These are phyloP conservation scores for Blastobotrys malaysiensis DNA, from an alignment of 1,139 yeast species.

Conservation along the genomic window DNA sequence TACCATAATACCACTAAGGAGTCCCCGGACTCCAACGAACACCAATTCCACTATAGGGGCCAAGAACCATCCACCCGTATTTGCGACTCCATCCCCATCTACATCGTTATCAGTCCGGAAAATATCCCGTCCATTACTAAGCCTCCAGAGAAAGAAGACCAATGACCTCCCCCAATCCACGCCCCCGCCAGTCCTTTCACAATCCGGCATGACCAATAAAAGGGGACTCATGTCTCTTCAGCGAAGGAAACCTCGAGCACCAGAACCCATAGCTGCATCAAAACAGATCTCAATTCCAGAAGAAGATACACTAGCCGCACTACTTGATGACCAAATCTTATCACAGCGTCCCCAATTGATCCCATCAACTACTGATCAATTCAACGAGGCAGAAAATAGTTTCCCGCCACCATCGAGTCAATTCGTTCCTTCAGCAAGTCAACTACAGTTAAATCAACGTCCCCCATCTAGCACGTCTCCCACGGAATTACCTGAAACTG, in stretches of 20 bases:
- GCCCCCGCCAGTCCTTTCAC: background rate
- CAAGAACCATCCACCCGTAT: background rate
- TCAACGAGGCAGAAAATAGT: background rate
- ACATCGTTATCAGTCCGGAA: background rate
- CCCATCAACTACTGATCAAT: background rate
- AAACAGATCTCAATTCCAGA: background rate
- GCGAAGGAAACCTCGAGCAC: background rate
- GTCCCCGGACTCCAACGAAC: background rate
- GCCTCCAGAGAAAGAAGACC: background rate
- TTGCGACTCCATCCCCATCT: background rate
- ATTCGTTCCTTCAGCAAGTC: background rate
- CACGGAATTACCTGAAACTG: conserved; percentile 1
- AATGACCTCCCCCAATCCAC: background rate
- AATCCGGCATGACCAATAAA: background rate
- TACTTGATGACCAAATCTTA: background rate
- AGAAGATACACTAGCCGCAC: background rate
- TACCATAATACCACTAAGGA: background rate
- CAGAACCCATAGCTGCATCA: background rate
- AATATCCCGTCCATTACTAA: background rate
- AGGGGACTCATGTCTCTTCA: background rate
- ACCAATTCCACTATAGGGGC: too few species aligned
- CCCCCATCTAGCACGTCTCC: background rate
- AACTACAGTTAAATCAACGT: background rate
- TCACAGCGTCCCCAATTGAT: background rate
- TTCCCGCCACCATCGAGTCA: background rate